Percentiles rank a stretch among this genome's conserved stretches.
Conservation (phyloP, 345 rosid genomes). For the Rhodamnia rubescens region DNA sequence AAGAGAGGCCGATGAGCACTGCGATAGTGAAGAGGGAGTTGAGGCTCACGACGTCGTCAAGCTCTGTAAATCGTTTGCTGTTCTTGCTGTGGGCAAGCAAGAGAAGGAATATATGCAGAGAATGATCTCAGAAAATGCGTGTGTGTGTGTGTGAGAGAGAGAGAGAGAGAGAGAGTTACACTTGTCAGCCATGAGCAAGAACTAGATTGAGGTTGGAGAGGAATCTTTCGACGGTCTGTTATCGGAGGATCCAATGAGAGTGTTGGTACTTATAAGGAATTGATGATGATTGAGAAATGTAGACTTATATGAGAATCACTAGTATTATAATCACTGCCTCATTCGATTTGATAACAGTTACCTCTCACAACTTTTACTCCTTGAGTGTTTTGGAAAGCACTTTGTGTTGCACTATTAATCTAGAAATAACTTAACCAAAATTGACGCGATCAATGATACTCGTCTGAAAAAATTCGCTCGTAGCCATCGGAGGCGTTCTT, state of each 20-base stretch:
- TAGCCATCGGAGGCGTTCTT: too few species aligned
- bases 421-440: too few species aligned
- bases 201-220: neutral
- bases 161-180: neutral
- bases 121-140: neutral
- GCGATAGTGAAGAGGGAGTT: slow-evolving; percentile 1
- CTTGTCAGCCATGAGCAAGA: neutral
- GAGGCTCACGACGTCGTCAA: slow-evolving; percentile 1
- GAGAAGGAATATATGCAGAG: neutral
- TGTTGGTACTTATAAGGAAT: neutral
- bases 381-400: too few species aligned
- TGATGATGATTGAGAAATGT: neutral
- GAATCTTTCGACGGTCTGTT: neutral
- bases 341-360: too few species aligned
- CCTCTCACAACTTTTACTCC: too few species aligned
- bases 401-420: too few species aligned
- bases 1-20: neutral
- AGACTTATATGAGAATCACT: neutral
- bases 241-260: neutral
- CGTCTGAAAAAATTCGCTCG: too few species aligned
- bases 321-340: too few species aligned
- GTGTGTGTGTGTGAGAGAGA: neutral
- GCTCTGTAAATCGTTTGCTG: neutral
- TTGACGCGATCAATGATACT: too few species aligned
- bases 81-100: neutral